Evolutionary conservation across 352 stramenopile genomes (phyloP).

Genomic region (Pythium dissotocum): DNA sequence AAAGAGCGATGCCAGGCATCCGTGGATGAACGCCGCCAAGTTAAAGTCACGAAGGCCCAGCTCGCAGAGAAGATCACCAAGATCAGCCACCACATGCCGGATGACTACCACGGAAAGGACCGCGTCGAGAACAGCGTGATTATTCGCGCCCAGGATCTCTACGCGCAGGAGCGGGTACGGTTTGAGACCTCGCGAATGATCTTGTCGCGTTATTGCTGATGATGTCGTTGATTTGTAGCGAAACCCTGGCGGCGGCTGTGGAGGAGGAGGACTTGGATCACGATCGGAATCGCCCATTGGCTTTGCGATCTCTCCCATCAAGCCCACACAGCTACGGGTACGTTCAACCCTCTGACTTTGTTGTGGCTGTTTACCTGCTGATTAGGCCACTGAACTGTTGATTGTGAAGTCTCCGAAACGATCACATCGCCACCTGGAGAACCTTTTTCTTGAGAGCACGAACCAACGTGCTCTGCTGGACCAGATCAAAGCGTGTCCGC

Average conservation of each 20-base stretch:
- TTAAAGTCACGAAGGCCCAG: conserved; percentile 36
- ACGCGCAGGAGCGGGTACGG: conserved; percentile 46
- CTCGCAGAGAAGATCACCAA: conserved; percentile 50
- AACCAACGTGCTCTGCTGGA: conserved; percentile 51
- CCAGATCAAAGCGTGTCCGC: conserved; percentile 50
- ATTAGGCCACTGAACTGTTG: conserved; percentile 4
- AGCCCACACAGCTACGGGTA: conserved; percentile 32
- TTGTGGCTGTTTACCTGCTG: not conserved
- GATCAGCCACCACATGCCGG: conserved; percentile 35
- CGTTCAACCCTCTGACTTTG: not conserved
- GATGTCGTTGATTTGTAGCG: not conserved
- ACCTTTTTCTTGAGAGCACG: conserved; percentile 47
- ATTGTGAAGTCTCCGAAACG: conserved; percentile 21
- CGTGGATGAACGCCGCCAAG: conserved; percentile 36
- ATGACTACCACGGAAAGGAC: conserved; percentile 31
- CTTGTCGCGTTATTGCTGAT: not conserved
- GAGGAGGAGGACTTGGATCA: not conserved
- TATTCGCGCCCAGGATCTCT: conserved; percentile 37
- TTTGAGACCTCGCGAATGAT: not conserved
- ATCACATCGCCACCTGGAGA: conserved; percentile 37
- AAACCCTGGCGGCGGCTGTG: not conserved
- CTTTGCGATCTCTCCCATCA: conserved; percentile 53
- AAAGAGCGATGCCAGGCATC: conserved; percentile 44
- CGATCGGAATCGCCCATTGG: conserved; percentile 20
- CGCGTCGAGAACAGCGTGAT: conserved; percentile 26